Evolutionary conservation across 2,329 filamentous ascomycete genomes (phyloP).

Genomic region (Pseudogymnoascus pannorum): DNA sequence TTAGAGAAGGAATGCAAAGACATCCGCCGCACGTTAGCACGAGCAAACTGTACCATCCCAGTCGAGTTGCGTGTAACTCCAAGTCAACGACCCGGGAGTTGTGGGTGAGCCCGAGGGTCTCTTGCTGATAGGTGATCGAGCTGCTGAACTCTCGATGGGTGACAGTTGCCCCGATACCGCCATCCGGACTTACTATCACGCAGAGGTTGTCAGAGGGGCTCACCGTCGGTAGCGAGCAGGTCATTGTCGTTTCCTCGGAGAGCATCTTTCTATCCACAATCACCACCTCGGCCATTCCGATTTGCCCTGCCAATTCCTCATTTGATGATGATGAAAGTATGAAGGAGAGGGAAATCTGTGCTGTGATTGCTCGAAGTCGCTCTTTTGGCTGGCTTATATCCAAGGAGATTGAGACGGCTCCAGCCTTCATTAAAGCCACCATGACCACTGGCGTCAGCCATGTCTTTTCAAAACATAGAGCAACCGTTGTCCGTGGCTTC

Average conservation of each 20-base stretch:
- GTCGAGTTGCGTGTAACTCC: neutral
- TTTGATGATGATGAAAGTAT: neutral
- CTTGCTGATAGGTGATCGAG: neutral
- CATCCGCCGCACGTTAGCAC: constrained; percentile 12
- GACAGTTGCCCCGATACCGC: neutral
- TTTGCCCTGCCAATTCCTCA: neutral
- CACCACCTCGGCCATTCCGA: neutral
- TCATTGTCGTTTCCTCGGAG: neutral
- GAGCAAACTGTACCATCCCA: neutral
- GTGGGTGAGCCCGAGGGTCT: neutral
- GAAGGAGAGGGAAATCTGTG: neutral
- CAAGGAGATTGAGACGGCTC: constrained; percentile 24
- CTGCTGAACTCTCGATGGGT: neutral
- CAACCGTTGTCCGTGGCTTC: constrained; percentile 15
- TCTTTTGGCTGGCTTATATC: constrained; percentile 15
- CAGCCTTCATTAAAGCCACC: constrained; percentile 23
- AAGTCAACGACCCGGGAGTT: neutral
- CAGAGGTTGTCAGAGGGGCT: neutral
- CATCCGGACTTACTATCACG: neutral
- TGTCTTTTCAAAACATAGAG: constrained; percentile 22
- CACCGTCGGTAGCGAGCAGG: neutral
- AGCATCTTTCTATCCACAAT: neutral
- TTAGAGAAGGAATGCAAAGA: constrained; percentile 15
- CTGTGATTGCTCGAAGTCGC: neutral
- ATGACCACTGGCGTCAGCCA: constrained; percentile 20